Evolutionary conservation across 306 rosid species (phyloP), one percentile per base, ranked within the genome.

Genomic region (Trichosanthes truncata): DNA sequence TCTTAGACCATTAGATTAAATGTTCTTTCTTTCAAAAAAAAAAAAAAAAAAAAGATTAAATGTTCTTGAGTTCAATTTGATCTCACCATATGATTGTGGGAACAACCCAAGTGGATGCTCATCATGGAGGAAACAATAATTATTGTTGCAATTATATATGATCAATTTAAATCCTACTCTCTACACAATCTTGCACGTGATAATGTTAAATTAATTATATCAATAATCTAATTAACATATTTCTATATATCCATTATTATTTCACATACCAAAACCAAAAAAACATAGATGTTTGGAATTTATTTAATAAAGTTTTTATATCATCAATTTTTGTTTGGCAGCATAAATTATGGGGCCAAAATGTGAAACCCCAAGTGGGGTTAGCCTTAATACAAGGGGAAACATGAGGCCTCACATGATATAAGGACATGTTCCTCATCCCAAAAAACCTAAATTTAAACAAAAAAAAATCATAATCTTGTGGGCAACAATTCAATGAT

Each of bases 31-130:
- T n/a, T n/a, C n/a, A n/a, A n/a, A n/a, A n/a, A n/a, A n/a, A n/a
- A n/a, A n/a, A n/a, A n/a, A n/a, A n/a, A n/a, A n/a, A n/a, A n/a
- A n/a, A n/a, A n/a, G n/a, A n/a, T n/a, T n/a, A n/a, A 6, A 43
- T 43, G 9, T 29, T 73, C 23, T 49, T 23, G 6, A 51, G 57
- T 49, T 74, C 10, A 20, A 74, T 51, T 31, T 74, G 29, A 74
- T 74, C 46, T 31, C 4, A 17, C 48, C 78, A 73, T 48, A 73
- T 49, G 43, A 73, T 46, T 72, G 59, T 72, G 41, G 78, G 9
- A 73, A 48, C 77, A 73, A 73, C 59, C 77, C 60, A 73, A 73
- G 77, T 73, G 77, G 77, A 48, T 48, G 78, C 8, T 46, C 45
- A 73, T 73, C 61, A 73, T 49, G 25, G 59, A 73, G 78, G 78